phyloP scores from a whole-genome alignment of 768 basidiomycete genomes.

The Termitomyces sp. region DNA sequence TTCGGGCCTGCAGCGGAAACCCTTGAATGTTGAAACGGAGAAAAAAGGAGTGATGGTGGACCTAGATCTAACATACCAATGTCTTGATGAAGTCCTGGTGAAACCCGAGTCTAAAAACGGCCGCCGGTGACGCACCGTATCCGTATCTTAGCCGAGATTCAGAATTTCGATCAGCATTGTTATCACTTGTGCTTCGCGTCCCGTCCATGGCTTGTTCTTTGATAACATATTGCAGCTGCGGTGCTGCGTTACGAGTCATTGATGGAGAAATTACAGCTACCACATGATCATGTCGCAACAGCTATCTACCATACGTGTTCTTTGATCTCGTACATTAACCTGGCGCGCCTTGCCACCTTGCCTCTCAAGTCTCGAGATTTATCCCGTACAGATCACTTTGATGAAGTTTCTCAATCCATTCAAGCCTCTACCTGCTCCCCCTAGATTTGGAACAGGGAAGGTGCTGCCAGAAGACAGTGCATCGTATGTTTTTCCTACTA shows the following conservation, averaged over 20 bases:
- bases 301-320: neutral
- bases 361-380: neutral
- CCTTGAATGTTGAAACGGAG: neutral
- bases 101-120: too few species aligned
- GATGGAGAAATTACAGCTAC: too few species aligned
- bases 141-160: too few species aligned
- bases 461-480: constrained; percentile 37
- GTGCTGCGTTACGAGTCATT: too few species aligned
- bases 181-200: too few species aligned
- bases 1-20: neutral
- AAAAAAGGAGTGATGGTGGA: neutral
- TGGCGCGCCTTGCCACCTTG: neutral
- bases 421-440: constrained; percentile 39
- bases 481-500: constrained; percentile 22
- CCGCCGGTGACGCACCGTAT: too few species aligned
- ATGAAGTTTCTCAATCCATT: constrained; percentile 32
- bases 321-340: neutral
- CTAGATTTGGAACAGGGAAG: constrained; percentile 40
- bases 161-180: too few species aligned
- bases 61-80: too few species aligned
- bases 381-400: neutral
- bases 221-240: too few species aligned
- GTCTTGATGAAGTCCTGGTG: too few species aligned
- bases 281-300: neutral
- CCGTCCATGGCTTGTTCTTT: too few species aligned